Evolutionary conservation across 345 rosid genomes (phyloP), one percentile per base, ranked within the genome.

Genomic region (Lepidium sativum): DNA sequence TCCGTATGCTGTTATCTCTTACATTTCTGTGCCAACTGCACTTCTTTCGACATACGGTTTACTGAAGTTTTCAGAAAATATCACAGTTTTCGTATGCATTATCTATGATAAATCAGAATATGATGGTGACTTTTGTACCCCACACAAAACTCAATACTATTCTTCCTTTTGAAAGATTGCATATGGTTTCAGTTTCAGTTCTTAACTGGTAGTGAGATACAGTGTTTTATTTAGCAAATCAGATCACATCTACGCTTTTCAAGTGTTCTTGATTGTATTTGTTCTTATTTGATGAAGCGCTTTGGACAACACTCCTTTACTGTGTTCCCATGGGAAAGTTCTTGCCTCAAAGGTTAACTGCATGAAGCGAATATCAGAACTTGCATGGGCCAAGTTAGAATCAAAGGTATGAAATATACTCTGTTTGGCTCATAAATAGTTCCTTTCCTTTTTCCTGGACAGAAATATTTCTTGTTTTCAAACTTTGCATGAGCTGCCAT

Each of bases 281-380:
- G 63, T 67, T 73, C 43, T 53, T 54, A n/a, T 54, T 21, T 23
- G 9, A 31, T 67, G 69, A 43, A 74, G 96, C 45, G 71, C 64
- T 70, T 63, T 94, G 70, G 88, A 90, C 81, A 94, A 94, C 74
- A 77, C 81, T 13, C 73, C 81, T 69, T 78, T 94, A 58, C 92
- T 83, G 47, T 94, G 99, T 72, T 71, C 58, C 10, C 99, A 94
- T 78, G 86, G 86, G 79, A 90, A 87, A 80, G 82, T 94, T 51
- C 88, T 88, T 11, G 72, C 80, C 33, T 83, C 95, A 40, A 86
- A 83, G 67, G 80, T 83, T 52, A 79, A 81, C 58, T 84, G 78
- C 63, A 80, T 86, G 84, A 94, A 94, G 83, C 84, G 97, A 34
- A 49, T 94, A 68, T 83, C 92, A 43, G 62, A 82, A 64, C 78